Evolutionary conservation across 2,329 filamentous ascomycete genomes (phyloP), one percentile per base, ranked within the genome.

Genomic region (Hawksworthiomyces lignivorus): DNA sequence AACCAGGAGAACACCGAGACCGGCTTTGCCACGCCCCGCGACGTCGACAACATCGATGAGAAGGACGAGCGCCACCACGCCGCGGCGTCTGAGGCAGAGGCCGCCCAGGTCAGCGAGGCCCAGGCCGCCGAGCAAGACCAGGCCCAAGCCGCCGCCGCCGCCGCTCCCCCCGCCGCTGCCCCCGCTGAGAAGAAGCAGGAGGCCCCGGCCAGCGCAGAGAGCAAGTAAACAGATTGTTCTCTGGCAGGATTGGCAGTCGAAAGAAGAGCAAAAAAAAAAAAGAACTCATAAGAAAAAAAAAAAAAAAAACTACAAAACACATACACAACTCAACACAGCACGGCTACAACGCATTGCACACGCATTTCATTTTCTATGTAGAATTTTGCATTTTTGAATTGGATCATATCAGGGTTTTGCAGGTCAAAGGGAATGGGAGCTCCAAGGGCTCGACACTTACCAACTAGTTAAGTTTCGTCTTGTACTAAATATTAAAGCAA

Each of bases 31-130:
- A 82, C 82, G 8, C 85, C 85, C 2, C 85, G 88, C 57, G 92
- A 97, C 55, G 79, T 81, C 22, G 87, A 95, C 48, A 77, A 97
- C 59, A 97, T 97, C 54, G 90, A 97, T 56, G 92, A 97, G 63
- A 88, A 90, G 68, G 87, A 95, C 51, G 84, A 87, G 60, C 75
- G 81, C 46, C 63, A 71, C 42, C 60, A 68, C 20, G n/a, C n/a
- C n/a, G n/a, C n/a, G 61, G 68, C 3, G 75, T 77, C 7, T 68
- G 72, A 21, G 65, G 68, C 28, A 62, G 65, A 43, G 68, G 62
- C 28, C 51, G 65, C 63, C 38, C 69, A 74, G 50, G 70, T 69
- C 7, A 58, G 57, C 45, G 77, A 80, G 55, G 75, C 76, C 44
- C 59, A 69, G 3, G 72, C 72, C 37, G 73, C 75, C 1, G 73